phyloP scores from a whole-genome alignment of 1,284 basidiomycete genomes.

The Ceratobasidium theobromae region DNA sequence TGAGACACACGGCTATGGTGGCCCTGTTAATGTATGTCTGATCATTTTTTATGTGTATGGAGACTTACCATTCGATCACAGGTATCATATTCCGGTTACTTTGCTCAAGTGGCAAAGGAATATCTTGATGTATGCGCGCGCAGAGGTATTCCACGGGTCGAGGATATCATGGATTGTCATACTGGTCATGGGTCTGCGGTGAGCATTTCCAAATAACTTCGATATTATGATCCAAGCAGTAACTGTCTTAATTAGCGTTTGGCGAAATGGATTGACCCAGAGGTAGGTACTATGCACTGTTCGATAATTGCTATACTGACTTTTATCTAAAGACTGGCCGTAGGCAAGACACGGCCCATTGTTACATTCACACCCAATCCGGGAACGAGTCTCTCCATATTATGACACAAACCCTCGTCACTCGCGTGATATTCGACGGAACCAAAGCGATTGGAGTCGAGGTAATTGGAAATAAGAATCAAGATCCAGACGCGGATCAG shows the following conservation, averaged over 20 bases:
- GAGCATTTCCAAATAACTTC: neutral
- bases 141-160: neutral
- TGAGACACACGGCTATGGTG: neutral
- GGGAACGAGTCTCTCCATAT: slow-evolving; percentile 6
- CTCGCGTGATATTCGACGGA: slow-evolving; percentile 7
- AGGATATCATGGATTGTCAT: neutral
- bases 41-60: neutral
- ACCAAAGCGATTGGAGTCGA: slow-evolving; percentile 10
- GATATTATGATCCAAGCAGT: no score
- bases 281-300: neutral
- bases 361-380: slow-evolving; percentile 4
- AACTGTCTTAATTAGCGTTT: no score
- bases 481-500: slow-evolving; percentile 16
- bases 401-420: slow-evolving; percentile 1
- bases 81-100: neutral
- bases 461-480: neutral
- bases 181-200: neutral
- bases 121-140: neutral
- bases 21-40: neutral
- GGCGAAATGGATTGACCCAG: neutral
- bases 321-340: neutral
- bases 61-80: neutral
- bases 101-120: neutral
- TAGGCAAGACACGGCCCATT: neutral
- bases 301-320: neutral